Base-by-base conservation (phyloP, 305 asterid genomes). In the Galium porrigens region DNA sequence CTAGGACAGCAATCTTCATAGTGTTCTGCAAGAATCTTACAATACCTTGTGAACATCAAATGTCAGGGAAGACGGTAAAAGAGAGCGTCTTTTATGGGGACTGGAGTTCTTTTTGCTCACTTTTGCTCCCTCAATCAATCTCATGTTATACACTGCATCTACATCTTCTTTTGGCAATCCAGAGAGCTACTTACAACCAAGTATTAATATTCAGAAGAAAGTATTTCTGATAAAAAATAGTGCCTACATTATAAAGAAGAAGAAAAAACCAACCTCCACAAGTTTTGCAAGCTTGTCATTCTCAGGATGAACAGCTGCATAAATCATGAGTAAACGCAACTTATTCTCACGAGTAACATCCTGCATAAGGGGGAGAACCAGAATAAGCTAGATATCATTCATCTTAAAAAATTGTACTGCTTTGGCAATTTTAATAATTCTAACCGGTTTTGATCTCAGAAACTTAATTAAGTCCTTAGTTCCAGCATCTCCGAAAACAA, bases 401-500 rank as follows among this genome's bases (percentile, higher is more conserved):
- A 64, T 36, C 27, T 63, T 56, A 62, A 58, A 64, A 63, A 37
- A 60, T 15, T 20, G 58, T 51, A 33, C 5, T 33, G 9, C 41
- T 34, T 66, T 41, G 6, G 32, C 29, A 22, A 64, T 34, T 6
- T 27, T 73, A 46, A 61, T 25, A 60, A 44, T 65, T 74, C 68
- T 71, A 70, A 94, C 99, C 89, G 72, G 85, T 25, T 86, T 79
- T 1, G 82, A 3, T 81, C 92, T 82, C 61, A 94, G 72, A 76
- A 69, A 87, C 63, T 66, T 79, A 76, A 89, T 82, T 53, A 94
- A 81, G 82, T 94, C 99, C 79, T 94, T 94, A 10, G 96, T 80
- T 78, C 89, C 99, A 68, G 99, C 97, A 82, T 94, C 96, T 22
- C 99, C 99, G 75, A 89, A 94, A 70, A 89, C 97, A 73, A 94